phyloP scores from a whole-genome alignment of 2,329 filamentous ascomycete genomes.

The Colletotrichum ledebouriae region DNA sequence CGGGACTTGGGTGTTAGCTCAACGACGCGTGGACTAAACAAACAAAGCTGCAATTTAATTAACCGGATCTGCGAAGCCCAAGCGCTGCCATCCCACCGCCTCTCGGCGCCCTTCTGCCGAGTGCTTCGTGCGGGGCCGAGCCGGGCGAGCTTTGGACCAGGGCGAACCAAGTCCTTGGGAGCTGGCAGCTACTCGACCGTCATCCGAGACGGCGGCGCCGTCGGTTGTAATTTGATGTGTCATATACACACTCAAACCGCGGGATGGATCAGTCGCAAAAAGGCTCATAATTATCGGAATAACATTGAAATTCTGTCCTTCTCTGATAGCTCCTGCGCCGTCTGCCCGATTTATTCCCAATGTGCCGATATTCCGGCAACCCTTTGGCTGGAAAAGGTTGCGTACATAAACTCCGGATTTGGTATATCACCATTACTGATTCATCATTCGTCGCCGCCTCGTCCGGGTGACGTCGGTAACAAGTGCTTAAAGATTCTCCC shows the following conservation, averaged over 20 bases:
- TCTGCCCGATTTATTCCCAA: conserved; percentile 13
- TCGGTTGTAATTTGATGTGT: neutral
- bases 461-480: conserved; percentile 12
- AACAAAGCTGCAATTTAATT: conserved; percentile 15
- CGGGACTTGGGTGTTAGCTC: neutral
- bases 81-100: conserved; percentile 10
- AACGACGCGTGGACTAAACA: neutral
- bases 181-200: neutral
- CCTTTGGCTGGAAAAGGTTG: conserved; percentile 13
- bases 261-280: conserved; percentile 2
- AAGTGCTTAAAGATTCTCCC: neutral
- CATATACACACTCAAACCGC: conserved; percentile 4
- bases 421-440: conserved; percentile 25
- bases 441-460: conserved; percentile 18
- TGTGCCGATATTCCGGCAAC: conserved; percentile 12
- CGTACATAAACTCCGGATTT: conserved; percentile 30
- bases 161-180: neutral
- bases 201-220: conserved; percentile 3
- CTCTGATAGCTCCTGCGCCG: conserved; percentile 1
- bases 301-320: conserved; percentile 7
- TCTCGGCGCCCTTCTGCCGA: neutral
- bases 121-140: neutral
- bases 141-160: neutral
- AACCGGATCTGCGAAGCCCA: neutral
- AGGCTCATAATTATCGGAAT: neutral